A percentile compares a stretch with the other conserved stretches of the same genome.
Evolutionary conservation across 495 filamentous ascomycete species (phyloP).

Genomic region (Penicillium soppii): DNA sequence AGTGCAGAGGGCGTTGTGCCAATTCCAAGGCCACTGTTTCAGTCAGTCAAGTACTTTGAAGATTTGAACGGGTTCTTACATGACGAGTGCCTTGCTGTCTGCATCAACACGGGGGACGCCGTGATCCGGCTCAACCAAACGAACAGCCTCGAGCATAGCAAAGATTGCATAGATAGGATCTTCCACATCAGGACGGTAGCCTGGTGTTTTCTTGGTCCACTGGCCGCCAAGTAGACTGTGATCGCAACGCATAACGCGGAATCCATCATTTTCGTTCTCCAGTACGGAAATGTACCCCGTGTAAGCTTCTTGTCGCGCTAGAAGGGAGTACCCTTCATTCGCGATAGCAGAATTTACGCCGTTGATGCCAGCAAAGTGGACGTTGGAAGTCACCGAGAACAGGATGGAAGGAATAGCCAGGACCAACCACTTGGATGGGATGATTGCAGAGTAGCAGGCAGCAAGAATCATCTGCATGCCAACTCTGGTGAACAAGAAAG

Average conservation of each 20-base stretch:
- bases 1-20: conserved; percentile 87
- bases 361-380: conserved; percentile 59
- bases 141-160: conserved; percentile 85
- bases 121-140: conserved; percentile 64
- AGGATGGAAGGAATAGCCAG: conserved; percentile 66
- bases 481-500: conserved; percentile 63
- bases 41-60: neutral
- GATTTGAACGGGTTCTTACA: conserved; percentile 46
- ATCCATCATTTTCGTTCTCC: conserved; percentile 66
- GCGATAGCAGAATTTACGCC: conserved; percentile 64
- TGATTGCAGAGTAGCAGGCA: conserved; percentile 58
- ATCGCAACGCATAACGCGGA: conserved; percentile 85
- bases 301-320: conserved; percentile 77
- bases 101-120: conserved; percentile 51
- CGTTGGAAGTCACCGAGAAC: conserved; percentile 68
- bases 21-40: conserved; percentile 77
- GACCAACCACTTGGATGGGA: conserved; percentile 65
- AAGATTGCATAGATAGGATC: conserved; percentile 95
- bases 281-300: conserved; percentile 93
- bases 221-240: conserved; percentile 95
- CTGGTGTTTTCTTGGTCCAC: conserved; percentile 52
- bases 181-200: conserved; percentile 51
- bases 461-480: conserved; percentile 69
- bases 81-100: conserved; percentile 78
- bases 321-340: conserved; percentile 50